Percentiles rank a stretch among this genome's conserved stretches.
phyloP scores from a whole-genome alignment of 495 filamentous ascomycete genomes.

The Opeltia flavorubescens region DNA sequence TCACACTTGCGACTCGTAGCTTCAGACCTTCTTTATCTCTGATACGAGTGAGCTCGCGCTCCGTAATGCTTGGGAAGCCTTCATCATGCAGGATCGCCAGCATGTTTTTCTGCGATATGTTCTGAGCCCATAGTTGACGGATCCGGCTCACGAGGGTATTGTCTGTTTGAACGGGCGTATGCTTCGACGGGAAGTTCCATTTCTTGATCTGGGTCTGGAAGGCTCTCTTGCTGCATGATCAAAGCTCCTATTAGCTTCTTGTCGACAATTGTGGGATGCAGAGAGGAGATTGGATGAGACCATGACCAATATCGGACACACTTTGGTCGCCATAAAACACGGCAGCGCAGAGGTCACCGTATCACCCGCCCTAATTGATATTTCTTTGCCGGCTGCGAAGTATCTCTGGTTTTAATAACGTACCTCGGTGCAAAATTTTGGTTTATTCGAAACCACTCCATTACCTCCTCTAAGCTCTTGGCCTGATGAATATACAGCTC shows the following conservation, averaged over 20 bases:
- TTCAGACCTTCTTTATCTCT: conserved; percentile 50
- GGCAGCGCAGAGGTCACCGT: conserved; percentile 1
- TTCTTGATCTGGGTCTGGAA: conserved; percentile 60
- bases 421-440: conserved; percentile 57
- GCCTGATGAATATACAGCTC: conserved; percentile 62
- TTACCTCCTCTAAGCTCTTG: conserved; percentile 52
- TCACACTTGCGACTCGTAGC: conserved; percentile 46
- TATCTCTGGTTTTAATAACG: conserved; percentile 3
- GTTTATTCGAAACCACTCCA: conserved; percentile 43
- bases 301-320: background rate
- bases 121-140: conserved; percentile 63
- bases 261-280: no score
- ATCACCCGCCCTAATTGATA: background rate
- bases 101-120: conserved; percentile 58
- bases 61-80: conserved; percentile 51
- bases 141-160: conserved; percentile 48
- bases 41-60: conserved; percentile 52
- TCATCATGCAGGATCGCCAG: conserved; percentile 51
- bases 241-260: no score
- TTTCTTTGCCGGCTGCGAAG: background rate
- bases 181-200: conserved; percentile 67
- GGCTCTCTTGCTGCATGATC: conserved; percentile 45
- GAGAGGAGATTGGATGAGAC: no score
- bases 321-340: background rate
- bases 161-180: conserved; percentile 55